phyloP scores from a whole-genome alignment of 2,329 filamentous ascomycete genomes.

The Stemphylium lycopersici region DNA sequence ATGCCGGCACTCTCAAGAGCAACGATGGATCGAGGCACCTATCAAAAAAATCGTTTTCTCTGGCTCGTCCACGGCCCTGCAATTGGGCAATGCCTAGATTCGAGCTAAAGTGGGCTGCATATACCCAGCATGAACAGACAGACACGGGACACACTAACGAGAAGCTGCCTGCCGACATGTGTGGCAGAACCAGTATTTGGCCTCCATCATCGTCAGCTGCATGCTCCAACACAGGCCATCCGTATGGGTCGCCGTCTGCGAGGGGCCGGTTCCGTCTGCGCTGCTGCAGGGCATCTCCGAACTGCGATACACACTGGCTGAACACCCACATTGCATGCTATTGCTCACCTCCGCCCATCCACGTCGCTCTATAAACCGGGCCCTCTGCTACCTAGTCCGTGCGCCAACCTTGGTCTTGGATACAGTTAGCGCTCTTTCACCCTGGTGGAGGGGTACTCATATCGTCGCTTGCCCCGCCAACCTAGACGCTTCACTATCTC shows the following conservation, averaged over 20 bases:
- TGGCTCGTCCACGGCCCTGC: slow-evolving; percentile 23
- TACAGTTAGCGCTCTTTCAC: slow-evolving; percentile 39
- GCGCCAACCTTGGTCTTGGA: slow-evolving; percentile 23
- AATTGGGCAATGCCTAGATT: slow-evolving; percentile 30
- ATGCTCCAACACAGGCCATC: slow-evolving; percentile 10
- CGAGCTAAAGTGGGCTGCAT: slow-evolving; percentile 35
- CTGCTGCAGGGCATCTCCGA: slow-evolving; percentile 16
- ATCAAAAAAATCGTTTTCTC: slow-evolving; percentile 35
- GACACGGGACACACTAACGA: slow-evolving; percentile 48
- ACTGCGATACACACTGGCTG: slow-evolving; percentile 21
- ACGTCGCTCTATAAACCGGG: slow-evolving; percentile 16
- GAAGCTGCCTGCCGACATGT: slow-evolving; percentile 18
- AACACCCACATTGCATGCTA: slow-evolving; percentile 12
- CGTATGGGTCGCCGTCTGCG: slow-evolving; percentile 1
- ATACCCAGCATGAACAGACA: slow-evolving; percentile 46
- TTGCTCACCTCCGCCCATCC: slow-evolving; percentile 12
- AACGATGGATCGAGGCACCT: slow-evolving; percentile 25
- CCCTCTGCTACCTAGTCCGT: slow-evolving; percentile 14
- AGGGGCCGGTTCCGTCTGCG: slow-evolving; percentile 12
- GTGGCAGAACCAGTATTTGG: slow-evolving; percentile 17
- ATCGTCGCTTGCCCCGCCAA: slow-evolving; percentile 41
- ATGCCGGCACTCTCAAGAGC: slow-evolving; percentile 26
- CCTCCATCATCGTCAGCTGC: slow-evolving; percentile 18
- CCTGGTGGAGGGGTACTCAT: slow-evolving; percentile 37
- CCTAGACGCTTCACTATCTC: slow-evolving; percentile 34